A percentile compares a stretch with the other conserved stretches of the same genome.
phyloP scores from a whole-genome alignment of 345 rosid genomes.

The Turritis glabra region DNA sequence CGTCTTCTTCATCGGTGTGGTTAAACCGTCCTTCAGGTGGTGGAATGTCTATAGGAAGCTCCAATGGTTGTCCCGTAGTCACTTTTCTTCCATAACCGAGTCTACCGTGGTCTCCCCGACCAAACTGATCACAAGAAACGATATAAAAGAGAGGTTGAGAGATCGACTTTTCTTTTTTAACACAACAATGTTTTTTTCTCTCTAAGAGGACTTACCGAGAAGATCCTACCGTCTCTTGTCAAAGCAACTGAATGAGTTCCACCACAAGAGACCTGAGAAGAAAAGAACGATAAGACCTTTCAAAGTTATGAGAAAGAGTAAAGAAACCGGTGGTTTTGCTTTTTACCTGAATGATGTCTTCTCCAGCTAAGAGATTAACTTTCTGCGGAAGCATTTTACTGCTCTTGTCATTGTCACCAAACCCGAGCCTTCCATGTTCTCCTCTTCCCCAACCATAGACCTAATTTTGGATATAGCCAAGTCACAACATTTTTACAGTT shows the following conservation, averaged over 20 bases:
- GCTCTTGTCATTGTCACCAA: constrained; percentile 98
- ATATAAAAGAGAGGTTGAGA: constrained; percentile 11
- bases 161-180: neutral
- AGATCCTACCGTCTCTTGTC: constrained; percentile 81
- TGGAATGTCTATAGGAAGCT: constrained; percentile 68
- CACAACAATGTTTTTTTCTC: neutral
- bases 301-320: neutral
- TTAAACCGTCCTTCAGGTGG: constrained; percentile 48
- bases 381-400: constrained; percentile 97
- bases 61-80: constrained; percentile 90
- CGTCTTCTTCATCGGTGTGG: constrained; percentile 47
- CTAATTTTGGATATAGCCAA: constrained; percentile 44
- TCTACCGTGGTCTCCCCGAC: constrained; percentile 97
- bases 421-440: constrained; percentile 98
- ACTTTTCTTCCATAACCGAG: constrained; percentile 88
- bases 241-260: constrained; percentile 98
- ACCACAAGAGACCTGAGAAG: constrained; percentile 85
- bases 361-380: constrained; percentile 82
- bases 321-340: neutral
- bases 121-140: constrained; percentile 56
- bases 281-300: constrained; percentile 10
- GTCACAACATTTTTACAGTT: constrained; percentile 2
- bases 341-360: constrained; percentile 76
- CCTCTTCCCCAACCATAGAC: constrained; percentile 99
- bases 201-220: constrained; percentile 64